Evolutionary conservation across 1,284 basidiomycete species (phyloP).

Genomic region (Ustilago bromivora): DNA sequence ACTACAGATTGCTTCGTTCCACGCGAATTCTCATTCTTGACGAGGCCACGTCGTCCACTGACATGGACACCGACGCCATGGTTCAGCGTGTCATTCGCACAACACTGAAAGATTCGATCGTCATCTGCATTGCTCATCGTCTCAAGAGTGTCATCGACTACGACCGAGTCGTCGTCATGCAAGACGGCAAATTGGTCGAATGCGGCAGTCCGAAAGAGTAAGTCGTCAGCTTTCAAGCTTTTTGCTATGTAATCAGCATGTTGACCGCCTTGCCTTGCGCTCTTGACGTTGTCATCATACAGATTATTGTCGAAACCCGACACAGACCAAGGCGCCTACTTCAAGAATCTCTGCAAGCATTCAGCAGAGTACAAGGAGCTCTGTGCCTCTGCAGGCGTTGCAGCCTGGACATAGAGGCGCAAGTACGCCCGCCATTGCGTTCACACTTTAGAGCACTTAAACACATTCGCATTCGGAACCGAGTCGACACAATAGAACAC

Average conservation of each 20-base stretch:
- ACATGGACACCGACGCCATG: conserved; percentile 42
- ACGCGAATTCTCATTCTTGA: conserved; percentile 84
- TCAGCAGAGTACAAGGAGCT: conserved; percentile 41
- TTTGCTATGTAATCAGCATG: neutral
- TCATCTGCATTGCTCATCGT: conserved; percentile 58
- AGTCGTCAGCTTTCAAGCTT: neutral
- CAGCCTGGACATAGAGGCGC: neutral
- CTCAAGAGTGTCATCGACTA: conserved; percentile 71
- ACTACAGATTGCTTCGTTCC: conserved; percentile 78
- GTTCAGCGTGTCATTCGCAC: conserved; percentile 48
- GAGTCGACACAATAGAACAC: too few relatives aligned
- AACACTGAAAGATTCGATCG: conserved; percentile 69
- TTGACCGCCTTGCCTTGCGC: neutral
- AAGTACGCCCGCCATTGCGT: neutral
- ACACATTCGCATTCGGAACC: neutral
- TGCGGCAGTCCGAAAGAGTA: conserved; percentile 78
- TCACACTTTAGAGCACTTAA: neutral
- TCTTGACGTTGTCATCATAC: neutral
- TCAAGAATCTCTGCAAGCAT: conserved; percentile 39
- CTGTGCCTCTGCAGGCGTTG: conserved; percentile 32
- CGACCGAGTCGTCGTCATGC: conserved; percentile 79
- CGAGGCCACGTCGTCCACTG: conserved; percentile 76
- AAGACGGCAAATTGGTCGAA: conserved; percentile 72
- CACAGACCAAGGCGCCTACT: conserved; percentile 22
- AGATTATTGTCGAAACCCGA: conserved; percentile 33